These are phyloP conservation scores for Clathrus columnatus DNA, from an alignment of 768 basidiomycete species.

Conservation along the genomic window DNA sequence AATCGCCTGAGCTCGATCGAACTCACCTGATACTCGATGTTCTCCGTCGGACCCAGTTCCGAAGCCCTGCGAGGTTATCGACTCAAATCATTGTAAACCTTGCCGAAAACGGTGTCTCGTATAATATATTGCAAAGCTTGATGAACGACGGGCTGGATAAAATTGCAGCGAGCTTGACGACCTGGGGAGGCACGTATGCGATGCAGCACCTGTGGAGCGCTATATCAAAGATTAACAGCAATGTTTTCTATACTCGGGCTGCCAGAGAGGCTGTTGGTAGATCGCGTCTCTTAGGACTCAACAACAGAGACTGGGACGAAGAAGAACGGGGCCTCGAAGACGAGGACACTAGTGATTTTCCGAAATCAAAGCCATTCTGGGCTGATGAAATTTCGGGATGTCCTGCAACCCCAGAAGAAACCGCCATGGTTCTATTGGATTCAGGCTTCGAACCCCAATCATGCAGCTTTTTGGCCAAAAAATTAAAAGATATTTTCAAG, in stretches of 20 bases:
- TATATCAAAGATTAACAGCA: slow-evolving; percentile 11
- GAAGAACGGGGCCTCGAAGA: not conserved
- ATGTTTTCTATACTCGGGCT: slow-evolving; percentile 6
- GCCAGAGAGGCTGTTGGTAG: slow-evolving; percentile 4
- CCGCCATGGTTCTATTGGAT: slow-evolving; percentile 45
- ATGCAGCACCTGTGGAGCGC: slow-evolving; percentile 19
- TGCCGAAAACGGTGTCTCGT: slow-evolving; percentile 52
- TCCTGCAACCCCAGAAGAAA: slow-evolving; percentile 58
- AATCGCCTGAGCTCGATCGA: slow-evolving; percentile 25
- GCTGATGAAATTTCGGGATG: slow-evolving; percentile 50
- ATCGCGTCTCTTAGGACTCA: not conserved
- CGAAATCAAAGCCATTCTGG: slow-evolving; percentile 57
- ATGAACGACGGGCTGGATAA: slow-evolving; percentile 18
- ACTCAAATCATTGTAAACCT: slow-evolving; percentile 56
- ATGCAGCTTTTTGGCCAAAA: slow-evolving; percentile 43
- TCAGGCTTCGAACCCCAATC: slow-evolving; percentile 47
- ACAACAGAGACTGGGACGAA: not conserved
- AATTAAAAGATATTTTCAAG: slow-evolving; percentile 41
- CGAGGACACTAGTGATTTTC: slow-evolving; percentile 3
- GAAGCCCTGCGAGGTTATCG: slow-evolving; percentile 38
- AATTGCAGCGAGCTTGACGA: slow-evolving; percentile 19
- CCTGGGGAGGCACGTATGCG: slow-evolving; percentile 15
- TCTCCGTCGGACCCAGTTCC: slow-evolving; percentile 41
- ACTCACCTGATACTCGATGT: slow-evolving; percentile 45
- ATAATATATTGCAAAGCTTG: slow-evolving; percentile 27